Evolutionary conservation across 2,329 filamentous ascomycete species (phyloP), one percentile per base, ranked within the genome.

Genomic region (Trichoderma sp.): DNA sequence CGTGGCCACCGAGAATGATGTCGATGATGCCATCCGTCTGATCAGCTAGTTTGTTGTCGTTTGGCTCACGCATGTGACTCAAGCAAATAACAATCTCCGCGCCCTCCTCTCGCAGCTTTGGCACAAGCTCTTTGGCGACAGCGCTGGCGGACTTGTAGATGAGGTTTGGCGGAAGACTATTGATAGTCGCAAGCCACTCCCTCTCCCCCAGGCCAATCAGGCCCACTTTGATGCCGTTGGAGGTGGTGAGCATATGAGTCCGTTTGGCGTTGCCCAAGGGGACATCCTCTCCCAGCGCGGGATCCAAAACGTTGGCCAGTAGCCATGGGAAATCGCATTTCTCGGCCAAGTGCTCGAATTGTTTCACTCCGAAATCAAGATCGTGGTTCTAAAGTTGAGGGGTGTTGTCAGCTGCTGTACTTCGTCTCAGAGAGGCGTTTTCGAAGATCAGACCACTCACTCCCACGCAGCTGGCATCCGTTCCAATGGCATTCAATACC

Each of bases 171-270:
- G 94, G 94, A 10, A 97, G 82, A 14, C 88, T 88, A 79, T 97
- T 97, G 80, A 97, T 94, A 0, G 93, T 97, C 70, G 90, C 93
- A 14, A 97, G 86, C 90, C 93, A 97, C 78, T 97, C 93, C 59
- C 92, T 85, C 81, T 97, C 94, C 1, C 91, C 94, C 2, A 97
- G 84, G 0, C 94, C 94, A 67, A 97, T 90, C 54, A 97, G 83
- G 11, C 94, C 94, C 51, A 97, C 85, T 75, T 94, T 96, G 79
- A 97, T 86, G 28, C 94, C 94, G 77, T 94, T 94, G 13, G 91
- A 93, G 0, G 91, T 85, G 3, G 90, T 93, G 68, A 97, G 80
- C 82, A 97, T 92, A 71, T 88, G 84, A 0, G 92, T 96, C 76
- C 89, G 89, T 73, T 88, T 84, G 67, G 91, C 92, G 74, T 93